Evolutionary conservation across 139 green algal genomes (phyloP), one percentile per base, ranked within the genome.

Genomic region (Astrephomene gubernaculifera): DNA sequence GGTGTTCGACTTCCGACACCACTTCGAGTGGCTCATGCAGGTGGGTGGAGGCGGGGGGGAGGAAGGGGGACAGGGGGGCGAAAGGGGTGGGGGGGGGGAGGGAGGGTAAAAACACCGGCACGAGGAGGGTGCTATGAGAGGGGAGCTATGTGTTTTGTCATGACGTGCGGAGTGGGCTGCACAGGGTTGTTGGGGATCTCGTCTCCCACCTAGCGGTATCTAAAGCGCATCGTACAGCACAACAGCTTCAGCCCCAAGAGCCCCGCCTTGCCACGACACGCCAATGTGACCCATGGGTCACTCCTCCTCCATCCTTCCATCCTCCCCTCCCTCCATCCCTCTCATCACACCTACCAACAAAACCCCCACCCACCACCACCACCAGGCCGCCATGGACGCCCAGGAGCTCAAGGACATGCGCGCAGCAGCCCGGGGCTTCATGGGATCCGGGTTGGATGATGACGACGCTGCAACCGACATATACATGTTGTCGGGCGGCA

Each of bases 1-100:
- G 67, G 89, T 93, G 76, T 93, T 91, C 64, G 89, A 93, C 84
- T 84, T 90, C 81, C 73, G 86, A 61, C 86, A 90, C 78, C 82
- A 92, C 78, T 92, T 83, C 31, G 85, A 89, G 67, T 89, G 68
- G 64, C 75, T 89, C 24, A 86, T 89, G 76, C 68, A 89, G 75
- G 82, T 82, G 49, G 19, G 36, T 49, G 65, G 65, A 4, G 35
- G 63, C 63, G n/a, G 63, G 4, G 63, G n/a, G 63, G 29, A 31
- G 31, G 29, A 22, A 8, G 63, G 31, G 63, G 19, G 22, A 65
- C 57, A n/a, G 57, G 17, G 57, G 19, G 49, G 49, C 17, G 49
- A 17, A 17, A 57, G 49, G n/a, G n/a, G n/a, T n/a, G n/a, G n/a
- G n/a, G n/a, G n/a, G n/a, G n/a, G n/a, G n/a, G n/a, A n/a, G n/a